Evolutionary conservation across 495 filamentous ascomycete genomes (phyloP), one percentile per base, ranked within the genome.

Genomic region (Aspergillus steynii): DNA sequence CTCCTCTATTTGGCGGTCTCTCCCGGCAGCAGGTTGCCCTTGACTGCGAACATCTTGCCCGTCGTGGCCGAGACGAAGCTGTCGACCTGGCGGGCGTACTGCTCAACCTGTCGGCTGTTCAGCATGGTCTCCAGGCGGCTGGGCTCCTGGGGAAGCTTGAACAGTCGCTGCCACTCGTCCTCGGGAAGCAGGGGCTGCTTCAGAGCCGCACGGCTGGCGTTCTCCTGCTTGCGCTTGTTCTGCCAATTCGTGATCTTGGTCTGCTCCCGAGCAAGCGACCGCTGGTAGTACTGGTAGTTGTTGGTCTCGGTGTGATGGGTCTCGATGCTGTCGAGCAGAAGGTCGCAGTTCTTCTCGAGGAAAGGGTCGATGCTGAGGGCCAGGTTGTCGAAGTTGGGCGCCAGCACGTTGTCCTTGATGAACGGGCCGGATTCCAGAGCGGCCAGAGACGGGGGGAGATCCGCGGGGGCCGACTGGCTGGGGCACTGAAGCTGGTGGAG

Each of bases 281-380:
- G 86, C 79, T 96, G 92, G 82, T 98, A 96, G 82, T 97, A 99
- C 78, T 96, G 92, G 80, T 92, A 90, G 83, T 99, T 99, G 85
- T 98, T 99, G 72, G 94, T 88, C 78, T 99, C 95, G 53, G 93
- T 96, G 77, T 98, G 93, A 82, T 99, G 95, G 28, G 88, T 86
- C 81, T 99, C 95, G 70, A 99, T 98, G 78, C 87, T 91, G 60
- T 99, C 95, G 59, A 99, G 87, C 28, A 99, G 85, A 63, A 96
- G 86, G 70, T 99, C 93, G 77, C 91, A 95, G 59, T 94, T 96
- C 84, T 96, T 96, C 83, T 97, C 93, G n/a, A 99, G 86, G 83
- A 95, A 98, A 29, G 95, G 95, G 71, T 99, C 95, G 73, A 98
- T 94, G 66, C 87, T 91, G 54, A 99, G 88, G 60, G 97, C 91